Evolutionary conservation across 2,329 filamentous ascomycete genomes (phyloP).

Genomic region (Sphaerulina vaccinii): DNA sequence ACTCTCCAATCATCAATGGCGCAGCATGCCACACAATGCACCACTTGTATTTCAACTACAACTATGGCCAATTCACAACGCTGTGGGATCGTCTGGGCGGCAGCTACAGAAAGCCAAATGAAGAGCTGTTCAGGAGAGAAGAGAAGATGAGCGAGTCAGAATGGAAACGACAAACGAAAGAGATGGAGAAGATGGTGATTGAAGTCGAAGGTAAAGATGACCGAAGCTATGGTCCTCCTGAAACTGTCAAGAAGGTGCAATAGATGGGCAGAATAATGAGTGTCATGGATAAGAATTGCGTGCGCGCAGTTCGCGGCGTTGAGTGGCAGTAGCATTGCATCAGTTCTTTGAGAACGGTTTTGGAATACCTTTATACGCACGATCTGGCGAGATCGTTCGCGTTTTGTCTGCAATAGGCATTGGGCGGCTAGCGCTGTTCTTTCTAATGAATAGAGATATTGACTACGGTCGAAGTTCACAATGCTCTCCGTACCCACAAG

Average conservation of each 20-base stretch:
- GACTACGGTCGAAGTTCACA: neutral
- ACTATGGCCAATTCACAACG: slow-evolving; percentile 93
- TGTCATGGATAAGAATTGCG: slow-evolving; percentile 4
- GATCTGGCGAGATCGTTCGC: slow-evolving; percentile 1
- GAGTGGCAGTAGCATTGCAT: slow-evolving; percentile 3
- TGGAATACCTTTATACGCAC: neutral
- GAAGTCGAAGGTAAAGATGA: slow-evolving; percentile 65
- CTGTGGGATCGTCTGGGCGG: slow-evolving; percentile 85
- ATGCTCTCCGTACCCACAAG: too few species aligned
- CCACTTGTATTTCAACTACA: slow-evolving; percentile 84
- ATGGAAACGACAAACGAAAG: slow-evolving; percentile 74
- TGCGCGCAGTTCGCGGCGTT: slow-evolving; percentile 9
- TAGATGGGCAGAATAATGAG: slow-evolving; percentile 12
- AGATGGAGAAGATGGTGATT: slow-evolving; percentile 73
- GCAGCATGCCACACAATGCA: slow-evolving; percentile 93
- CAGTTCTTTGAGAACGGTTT: neutral
- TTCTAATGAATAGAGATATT: neutral
- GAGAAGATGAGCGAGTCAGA: slow-evolving; percentile 79
- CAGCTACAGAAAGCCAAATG: slow-evolving; percentile 82
- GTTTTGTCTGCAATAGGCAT: neutral
- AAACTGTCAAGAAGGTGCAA: slow-evolving; percentile 40
- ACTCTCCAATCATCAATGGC: slow-evolving; percentile 89
- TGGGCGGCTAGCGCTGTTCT: slow-evolving; percentile 5
- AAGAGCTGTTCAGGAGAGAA: slow-evolving; percentile 79
- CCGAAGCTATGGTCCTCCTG: slow-evolving; percentile 42